Evolutionary conservation across 2,329 filamentous ascomycete genomes (phyloP).

Genomic region (Anisogramma anomala): DNA sequence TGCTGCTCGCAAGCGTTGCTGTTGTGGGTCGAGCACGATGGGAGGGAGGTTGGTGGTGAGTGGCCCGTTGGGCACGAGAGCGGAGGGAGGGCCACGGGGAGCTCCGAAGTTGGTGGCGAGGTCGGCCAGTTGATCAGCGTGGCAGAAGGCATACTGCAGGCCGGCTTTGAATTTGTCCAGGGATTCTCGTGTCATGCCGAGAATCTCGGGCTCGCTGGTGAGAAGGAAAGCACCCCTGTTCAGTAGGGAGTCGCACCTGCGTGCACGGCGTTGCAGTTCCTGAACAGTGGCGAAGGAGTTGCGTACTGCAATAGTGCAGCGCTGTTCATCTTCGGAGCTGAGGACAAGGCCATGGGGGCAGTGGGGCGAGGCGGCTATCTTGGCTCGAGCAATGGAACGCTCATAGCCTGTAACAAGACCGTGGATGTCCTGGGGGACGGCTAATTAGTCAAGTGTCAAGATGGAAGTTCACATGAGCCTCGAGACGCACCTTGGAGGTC

Average conservation of each 20-base stretch:
- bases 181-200: neutral
- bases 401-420: neutral
- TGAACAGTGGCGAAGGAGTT: constrained; percentile 7
- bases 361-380: neutral
- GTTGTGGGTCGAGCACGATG: no score
- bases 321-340: constrained; percentile 4
- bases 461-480: no score
- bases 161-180: constrained; percentile 10
- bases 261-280: constrained; percentile 10
- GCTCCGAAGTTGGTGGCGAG: neutral
- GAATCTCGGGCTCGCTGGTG: neutral
- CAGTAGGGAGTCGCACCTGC: constrained; percentile 9
- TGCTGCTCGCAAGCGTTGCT: neutral
- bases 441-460: neutral
- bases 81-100: neutral
- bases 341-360: constrained; percentile 4
- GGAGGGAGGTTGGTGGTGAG: neutral
- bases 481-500: constrained; percentile 6
- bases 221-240: constrained; percentile 8
- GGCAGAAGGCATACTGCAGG: constrained; percentile 4
- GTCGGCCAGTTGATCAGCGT: constrained; percentile 7
- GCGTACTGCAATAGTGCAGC: constrained; percentile 1
- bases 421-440: constrained; percentile 1
- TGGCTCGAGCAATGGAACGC: constrained; percentile 8
- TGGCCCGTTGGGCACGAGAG: neutral